Conservation (phyloP, 2,329 filamentous ascomycete species). For the Dothistroma pini region DNA sequence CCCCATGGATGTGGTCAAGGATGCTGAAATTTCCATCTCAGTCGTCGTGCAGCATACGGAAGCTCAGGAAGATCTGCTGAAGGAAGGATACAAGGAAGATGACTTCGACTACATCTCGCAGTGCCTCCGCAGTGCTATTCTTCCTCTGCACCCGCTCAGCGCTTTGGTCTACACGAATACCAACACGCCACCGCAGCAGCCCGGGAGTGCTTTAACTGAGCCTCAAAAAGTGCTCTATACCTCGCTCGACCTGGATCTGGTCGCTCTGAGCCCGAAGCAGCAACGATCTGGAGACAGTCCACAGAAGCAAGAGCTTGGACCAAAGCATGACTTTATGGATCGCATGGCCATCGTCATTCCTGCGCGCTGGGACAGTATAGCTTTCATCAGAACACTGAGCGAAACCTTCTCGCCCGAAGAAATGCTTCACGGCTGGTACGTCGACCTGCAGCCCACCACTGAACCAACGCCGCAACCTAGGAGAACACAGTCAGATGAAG, state of each 20-base stretch:
- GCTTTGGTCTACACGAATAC: constrained; percentile 45
- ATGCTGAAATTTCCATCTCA: constrained; percentile 83
- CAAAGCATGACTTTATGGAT: constrained; percentile 57
- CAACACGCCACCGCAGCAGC: constrained; percentile 33
- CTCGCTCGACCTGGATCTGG: constrained; percentile 56
- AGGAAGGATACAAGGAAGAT: constrained; percentile 91
- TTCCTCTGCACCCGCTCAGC: constrained; percentile 63
- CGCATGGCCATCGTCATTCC: constrained; percentile 92
- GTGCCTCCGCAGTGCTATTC: constrained; percentile 80
- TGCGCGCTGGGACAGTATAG: constrained; percentile 98
- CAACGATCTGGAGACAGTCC: constrained; percentile 49
- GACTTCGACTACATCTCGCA: constrained; percentile 96
- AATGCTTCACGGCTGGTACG: constrained; percentile 72
- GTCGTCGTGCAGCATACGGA: constrained; percentile 97
- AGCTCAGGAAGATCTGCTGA: constrained; percentile 86
- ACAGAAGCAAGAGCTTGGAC: constrained; percentile 51
- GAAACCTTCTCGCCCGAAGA: constrained; percentile 91
- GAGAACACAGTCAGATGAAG: constrained; percentile 31
- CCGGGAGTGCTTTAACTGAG: constrained; percentile 31
- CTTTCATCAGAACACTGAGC: constrained; percentile 87
- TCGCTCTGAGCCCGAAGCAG: constrained; percentile 33
- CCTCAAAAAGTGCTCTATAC: constrained; percentile 79
- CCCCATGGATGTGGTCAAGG: constrained; percentile 79
- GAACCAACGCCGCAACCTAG: constrained; percentile 41
- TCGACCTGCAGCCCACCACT: constrained; percentile 55